These are phyloP conservation scores for Euphrasia confusa DNA, from an alignment of 257 asterid species.

Conservation along the genomic window DNA sequence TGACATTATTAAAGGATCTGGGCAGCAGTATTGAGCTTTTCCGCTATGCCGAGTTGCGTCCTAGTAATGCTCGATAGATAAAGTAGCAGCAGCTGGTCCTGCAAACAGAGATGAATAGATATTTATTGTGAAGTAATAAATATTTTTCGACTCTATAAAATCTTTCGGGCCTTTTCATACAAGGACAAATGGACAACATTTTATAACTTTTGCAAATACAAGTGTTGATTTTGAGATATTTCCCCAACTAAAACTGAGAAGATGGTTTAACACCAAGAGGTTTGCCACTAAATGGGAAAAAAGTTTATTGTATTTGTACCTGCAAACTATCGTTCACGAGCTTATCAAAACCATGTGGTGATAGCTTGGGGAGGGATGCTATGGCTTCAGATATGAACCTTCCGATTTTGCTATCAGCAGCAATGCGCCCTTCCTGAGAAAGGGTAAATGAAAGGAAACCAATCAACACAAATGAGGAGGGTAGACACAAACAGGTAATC, in stretches of 20 bases:
- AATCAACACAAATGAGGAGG: conserved; percentile 2
- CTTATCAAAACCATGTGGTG: conserved; percentile 60
- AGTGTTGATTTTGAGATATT: no score
- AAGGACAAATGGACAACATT: no score
- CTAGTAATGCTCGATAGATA: conserved; percentile 94
- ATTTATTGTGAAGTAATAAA: no score
- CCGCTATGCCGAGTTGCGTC: conserved; percentile 90
- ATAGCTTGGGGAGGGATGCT: conserved; percentile 65
- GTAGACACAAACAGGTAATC: background rate
- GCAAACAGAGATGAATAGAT: conserved; percentile 18
- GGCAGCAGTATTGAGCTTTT: conserved; percentile 90
- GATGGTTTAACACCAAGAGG: background rate
- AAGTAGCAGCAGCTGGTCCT: conserved; percentile 81
- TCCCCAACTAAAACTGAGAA: conserved; percentile 5
- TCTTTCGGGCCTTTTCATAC: no score
- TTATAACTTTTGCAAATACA: no score
- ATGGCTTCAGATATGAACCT: conserved; percentile 62
- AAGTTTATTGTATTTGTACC: conserved; percentile 48
- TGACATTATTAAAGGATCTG: conserved; percentile 50
- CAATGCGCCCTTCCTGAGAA: conserved; percentile 62
- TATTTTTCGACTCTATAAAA: no score
- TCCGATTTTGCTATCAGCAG: conserved; percentile 72
- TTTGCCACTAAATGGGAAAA: background rate
- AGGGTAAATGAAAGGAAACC: background rate
- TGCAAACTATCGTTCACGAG: conserved; percentile 77